Conservation (phyloP, 192 early-diverging fungal genomes). For the Coemansia sp. region DNA sequence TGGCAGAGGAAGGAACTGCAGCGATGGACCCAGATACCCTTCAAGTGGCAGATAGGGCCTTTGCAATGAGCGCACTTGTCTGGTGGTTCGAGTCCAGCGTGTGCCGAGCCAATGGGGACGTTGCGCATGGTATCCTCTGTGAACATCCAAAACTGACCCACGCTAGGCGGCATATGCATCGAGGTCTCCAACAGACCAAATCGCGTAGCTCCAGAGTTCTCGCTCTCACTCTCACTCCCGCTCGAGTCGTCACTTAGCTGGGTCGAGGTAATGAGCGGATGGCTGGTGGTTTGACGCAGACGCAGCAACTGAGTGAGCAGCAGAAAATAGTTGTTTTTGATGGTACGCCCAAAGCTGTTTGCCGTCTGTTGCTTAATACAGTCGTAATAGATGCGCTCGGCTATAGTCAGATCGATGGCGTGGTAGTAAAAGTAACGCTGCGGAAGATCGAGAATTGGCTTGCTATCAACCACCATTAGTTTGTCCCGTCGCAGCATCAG, state of each 20-base stretch:
- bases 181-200: background rate
- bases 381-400: conserved; percentile 42
- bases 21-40: background rate
- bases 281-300: conserved; percentile 10
- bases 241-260: background rate
- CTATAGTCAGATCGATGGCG: conserved; percentile 38
- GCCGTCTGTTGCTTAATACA: conserved; percentile 39
- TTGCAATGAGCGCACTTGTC: background rate
- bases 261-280: background rate
- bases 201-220: too few relatives aligned
- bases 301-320: conserved; percentile 3
- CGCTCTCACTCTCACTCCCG: background rate
- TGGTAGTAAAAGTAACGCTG: conserved; percentile 25
- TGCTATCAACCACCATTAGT: conserved; percentile 62
- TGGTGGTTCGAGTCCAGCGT: background rate
- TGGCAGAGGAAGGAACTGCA: background rate
- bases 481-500: conserved; percentile 77
- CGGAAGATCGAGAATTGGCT: conserved; percentile 68
- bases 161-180: background rate
- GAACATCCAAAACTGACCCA: background rate
- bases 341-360: background rate
- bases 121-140: background rate
- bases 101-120: conserved; percentile 1
- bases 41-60: background rate
- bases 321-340: background rate